Conservation (phyloP, 345 rosid genomes). For the Lagerstroemia speciosa region DNA sequence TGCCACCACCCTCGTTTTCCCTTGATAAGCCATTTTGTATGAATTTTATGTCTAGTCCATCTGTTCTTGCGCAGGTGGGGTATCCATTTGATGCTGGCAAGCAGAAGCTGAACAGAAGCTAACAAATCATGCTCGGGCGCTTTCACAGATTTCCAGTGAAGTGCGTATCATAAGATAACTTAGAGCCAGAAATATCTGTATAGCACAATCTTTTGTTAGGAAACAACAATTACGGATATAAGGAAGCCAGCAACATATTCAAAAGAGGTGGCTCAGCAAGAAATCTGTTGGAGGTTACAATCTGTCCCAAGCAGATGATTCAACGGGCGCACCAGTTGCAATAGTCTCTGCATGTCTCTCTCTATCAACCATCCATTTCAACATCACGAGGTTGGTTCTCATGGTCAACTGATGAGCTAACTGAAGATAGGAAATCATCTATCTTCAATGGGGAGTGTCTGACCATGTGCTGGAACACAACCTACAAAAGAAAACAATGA, state of each 20-base stretch:
- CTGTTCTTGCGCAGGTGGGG: too few species aligned
- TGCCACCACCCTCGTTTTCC: too few species aligned
- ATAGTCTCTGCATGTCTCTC: neutral
- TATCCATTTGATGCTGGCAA: too few species aligned
- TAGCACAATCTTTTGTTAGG: neutral
- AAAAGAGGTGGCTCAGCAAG: neutral
- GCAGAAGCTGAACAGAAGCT: too few species aligned
- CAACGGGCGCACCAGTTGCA: neutral
- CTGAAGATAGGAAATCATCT: slow-evolving; percentile 60
- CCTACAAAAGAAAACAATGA: slow-evolving; percentile 20
- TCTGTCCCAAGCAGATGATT: neutral
- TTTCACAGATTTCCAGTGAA: too few species aligned
- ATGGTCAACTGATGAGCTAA: slow-evolving; percentile 32
- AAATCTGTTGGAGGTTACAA: neutral
- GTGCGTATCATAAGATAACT: neutral
- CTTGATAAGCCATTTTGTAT: too few species aligned
- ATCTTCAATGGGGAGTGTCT: slow-evolving; percentile 70
- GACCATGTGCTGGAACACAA: slow-evolving; percentile 68
- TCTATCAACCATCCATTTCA: slow-evolving; percentile 58
- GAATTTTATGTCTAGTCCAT: neutral
- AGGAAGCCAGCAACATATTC: too few species aligned
- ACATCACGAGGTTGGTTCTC: slow-evolving; percentile 41
- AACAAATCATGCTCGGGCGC: too few species aligned
- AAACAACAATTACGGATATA: neutral
- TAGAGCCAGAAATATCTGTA: neutral